Conservation (phyloP, 495 filamentous ascomycete species). For the Ramalina intermedia region DNA sequence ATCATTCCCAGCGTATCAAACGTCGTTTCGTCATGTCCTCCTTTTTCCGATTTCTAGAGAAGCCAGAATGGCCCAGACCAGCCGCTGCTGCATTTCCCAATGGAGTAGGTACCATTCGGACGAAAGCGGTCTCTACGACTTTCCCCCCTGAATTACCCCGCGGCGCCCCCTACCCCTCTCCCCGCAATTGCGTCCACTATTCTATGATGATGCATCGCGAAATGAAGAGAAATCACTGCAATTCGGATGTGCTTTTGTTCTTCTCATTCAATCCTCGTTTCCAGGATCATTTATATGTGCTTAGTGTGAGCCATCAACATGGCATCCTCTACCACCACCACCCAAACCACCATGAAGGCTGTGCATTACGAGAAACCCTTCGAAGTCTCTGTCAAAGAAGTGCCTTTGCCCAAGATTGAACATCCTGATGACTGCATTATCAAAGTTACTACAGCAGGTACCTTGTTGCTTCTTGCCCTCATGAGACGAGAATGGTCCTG, state of each 20-base stretch:
- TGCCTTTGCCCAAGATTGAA: conserved; percentile 33
- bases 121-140: no score
- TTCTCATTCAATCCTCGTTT: not conserved
- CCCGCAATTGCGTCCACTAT: conserved; percentile 1
- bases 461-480: not conserved
- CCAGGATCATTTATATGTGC: not conserved
- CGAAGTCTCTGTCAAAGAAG: conserved; percentile 35
- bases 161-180: not conserved
- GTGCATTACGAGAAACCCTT: conserved; percentile 39
- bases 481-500: not conserved
- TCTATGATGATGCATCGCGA: no score
- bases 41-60: no score
- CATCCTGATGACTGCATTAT: conserved; percentile 42
- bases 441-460: conserved; percentile 39
- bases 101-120: no score
- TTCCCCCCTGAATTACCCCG: not conserved
- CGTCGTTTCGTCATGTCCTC: no score
- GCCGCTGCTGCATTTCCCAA: no score
- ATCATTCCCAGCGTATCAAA: no score
- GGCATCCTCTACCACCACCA: conserved; percentile 7
- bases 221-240: not conserved
- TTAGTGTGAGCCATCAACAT: not conserved
- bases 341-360: conserved; percentile 32
- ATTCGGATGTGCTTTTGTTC: not conserved
- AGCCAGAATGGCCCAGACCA: no score